phyloP scores from a whole-genome alignment of 495 filamentous ascomycete genomes.

The Neurospora sp. region DNA sequence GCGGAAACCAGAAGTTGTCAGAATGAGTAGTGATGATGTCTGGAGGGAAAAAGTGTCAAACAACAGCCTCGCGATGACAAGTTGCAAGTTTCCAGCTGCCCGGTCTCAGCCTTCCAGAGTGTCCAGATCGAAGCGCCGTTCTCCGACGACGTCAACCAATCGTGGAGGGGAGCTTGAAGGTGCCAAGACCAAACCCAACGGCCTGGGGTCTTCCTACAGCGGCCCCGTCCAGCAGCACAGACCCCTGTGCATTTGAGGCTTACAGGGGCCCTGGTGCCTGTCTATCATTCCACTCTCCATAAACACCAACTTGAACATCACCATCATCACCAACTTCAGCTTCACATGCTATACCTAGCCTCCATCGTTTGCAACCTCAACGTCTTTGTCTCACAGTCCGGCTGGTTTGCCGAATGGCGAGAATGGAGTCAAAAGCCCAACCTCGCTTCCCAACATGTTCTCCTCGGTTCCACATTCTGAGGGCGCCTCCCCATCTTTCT shows the following conservation, averaged over 20 bases:
- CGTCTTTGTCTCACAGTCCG: background rate
- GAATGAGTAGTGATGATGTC: background rate
- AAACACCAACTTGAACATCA: background rate
- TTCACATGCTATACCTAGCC: background rate
- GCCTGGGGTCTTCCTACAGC: background rate
- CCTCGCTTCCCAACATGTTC: background rate
- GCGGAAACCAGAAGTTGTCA: background rate
- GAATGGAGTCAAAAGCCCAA: background rate
- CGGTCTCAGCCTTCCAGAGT: background rate
- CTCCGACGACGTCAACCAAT: background rate
- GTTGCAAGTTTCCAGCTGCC: background rate
- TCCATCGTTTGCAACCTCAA: background rate
- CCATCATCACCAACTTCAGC: background rate
- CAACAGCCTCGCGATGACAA: conserved; percentile 1
- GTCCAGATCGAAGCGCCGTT: background rate
- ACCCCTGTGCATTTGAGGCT: background rate
- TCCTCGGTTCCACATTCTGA: background rate
- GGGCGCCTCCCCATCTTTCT: conserved; percentile 5
- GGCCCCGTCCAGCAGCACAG: background rate
- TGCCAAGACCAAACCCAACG: background rate
- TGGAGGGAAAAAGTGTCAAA: background rate
- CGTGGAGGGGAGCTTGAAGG: background rate
- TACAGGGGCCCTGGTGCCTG: background rate
- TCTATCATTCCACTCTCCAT: background rate
- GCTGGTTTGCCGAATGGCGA: background rate